Base-by-base conservation (phyloP, 495 filamentous ascomycete species). In the Lepidopterella palustris region DNA sequence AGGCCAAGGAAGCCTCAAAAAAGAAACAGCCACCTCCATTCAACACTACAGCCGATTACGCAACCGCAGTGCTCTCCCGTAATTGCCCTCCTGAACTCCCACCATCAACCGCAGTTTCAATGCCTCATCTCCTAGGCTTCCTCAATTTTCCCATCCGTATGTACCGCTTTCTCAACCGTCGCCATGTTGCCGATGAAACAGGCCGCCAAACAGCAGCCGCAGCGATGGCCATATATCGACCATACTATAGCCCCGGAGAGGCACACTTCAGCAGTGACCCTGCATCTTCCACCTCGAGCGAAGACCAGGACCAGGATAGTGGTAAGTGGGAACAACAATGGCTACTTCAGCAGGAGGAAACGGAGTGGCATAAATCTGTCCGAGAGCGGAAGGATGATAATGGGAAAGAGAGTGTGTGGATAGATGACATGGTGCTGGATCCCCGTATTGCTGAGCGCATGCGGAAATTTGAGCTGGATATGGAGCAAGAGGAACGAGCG, bases 51-150 rank as follows among this genome's bases (percentile, higher is more conserved):
- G 69, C 76, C 66, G 83, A 85, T 62, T 97, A 97, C 70, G 60
- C 82, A 11, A 73, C 80, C 56, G 80, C 84, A 32, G 28, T 72
- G 31, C 79, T 87, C 28, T 82, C 90, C 0, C 65, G 78, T 21
- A 70, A 77, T 21, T 74, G 87, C 26, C 92, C 91, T 2, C 63
- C 74, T 24, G 74, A 82, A 3, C 72, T 87, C 53, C 75, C 77
- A 29, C 90, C 90, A 31, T 84, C 85, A 15, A 75, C 79, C n/a
- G 80, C 86, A 6, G 79, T 99, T 45, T 75, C 78, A 39, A 86
- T 95, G 72, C 93, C 93, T 0, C 91, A 97, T 69, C 80, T 97
- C 51, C 87, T 99, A 26, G 93, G 93, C 59, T 95, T 99, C 77
- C 73, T 91, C 49, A 92, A 95, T 73, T 97, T 91, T 0, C 89